Base-by-base conservation (phyloP, 768 basidiomycete species). In the Pholiota molesta region DNA sequence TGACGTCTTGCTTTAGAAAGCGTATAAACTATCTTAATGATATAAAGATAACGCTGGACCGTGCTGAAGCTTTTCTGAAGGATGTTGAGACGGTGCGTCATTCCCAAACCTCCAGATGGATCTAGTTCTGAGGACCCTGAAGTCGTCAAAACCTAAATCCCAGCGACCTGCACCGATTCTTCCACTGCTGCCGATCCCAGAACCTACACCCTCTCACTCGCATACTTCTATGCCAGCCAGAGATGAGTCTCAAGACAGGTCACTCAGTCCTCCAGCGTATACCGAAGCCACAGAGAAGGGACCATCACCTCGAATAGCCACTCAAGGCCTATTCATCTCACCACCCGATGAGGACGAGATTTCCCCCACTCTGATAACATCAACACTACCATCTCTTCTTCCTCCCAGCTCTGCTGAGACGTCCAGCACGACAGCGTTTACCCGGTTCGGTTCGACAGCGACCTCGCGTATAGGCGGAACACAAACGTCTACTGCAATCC, bases 81-180 rank as follows among this genome's bases (percentile, higher is more conserved):
- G 80, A 80, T 2, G 76, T 86, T 0, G 81, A 86, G 53, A 76
- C 84, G 73, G 91, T 90, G 17, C 28, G 74, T 63, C 9, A 5
- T 6, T 7, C 33, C 52, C 11, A 8, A 14, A 33, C 26, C 33
- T 39, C 10, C 33, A 11, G 19, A 19, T n/a, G 21, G 11, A 31
- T 47, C 42, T 4, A 11, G 52, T 28, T 52, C 26, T 26, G 29
- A 52, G 17, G 31, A 37, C 64, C 87, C 84, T 79, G 58, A 70
- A 67, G 66, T 54, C 61, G 0, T 61, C 61, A n/a, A 67, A 66
- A 52, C 66, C 65, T 16, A 47, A 57, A 58, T 71, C 73, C 9
- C 72, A 67, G 19, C 79, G 75, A 44, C 84, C 80, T 2, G 72
- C 76, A 31, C 78, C 84, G 3, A 71, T 90, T 31, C 80, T 90